phyloP scores from a whole-genome alignment of 345 rosid genomes.

The Turritis glabra region DNA sequence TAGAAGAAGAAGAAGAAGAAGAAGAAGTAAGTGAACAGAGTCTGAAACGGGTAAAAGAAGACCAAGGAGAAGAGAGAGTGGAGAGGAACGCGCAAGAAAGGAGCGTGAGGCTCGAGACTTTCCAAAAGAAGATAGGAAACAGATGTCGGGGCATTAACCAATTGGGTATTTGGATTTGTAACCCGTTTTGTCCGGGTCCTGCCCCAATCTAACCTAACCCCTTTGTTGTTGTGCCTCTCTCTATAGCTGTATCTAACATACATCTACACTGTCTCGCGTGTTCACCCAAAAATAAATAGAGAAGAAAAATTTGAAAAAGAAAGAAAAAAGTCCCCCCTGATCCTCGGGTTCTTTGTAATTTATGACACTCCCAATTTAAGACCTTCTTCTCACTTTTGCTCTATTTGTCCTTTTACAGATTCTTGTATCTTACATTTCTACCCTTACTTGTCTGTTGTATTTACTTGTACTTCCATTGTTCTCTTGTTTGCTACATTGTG shows the following conservation, averaged over 20 bases:
- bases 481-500: conserved; percentile 14
- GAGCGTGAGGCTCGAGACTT: conserved; percentile 30
- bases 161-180: conserved; percentile 38
- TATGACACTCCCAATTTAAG: conserved; percentile 33
- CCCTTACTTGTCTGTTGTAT: conserved; percentile 16
- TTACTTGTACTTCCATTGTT: conserved; percentile 21
- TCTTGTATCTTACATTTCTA: conserved; percentile 5
- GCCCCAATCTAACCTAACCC: conserved; percentile 5
- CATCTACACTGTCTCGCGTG: conserved; percentile 36
- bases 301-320: neutral
- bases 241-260: conserved; percentile 19
- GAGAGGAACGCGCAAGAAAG: neutral
- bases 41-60: neutral
- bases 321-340: conserved; percentile 36
- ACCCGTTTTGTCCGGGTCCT: conserved; percentile 44
- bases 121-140: conserved; percentile 41
- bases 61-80: conserved; percentile 11
- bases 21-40: conserved; percentile 7
- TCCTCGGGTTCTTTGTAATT: conserved; percentile 46
- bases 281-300: conserved; percentile 1
- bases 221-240: neutral
- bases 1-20: neutral
- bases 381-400: conserved; percentile 15
- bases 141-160: conserved; percentile 42
- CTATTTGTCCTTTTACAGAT: conserved; percentile 23